Percentiles rank a stretch among this genome's conserved stretches.
Conservation (phyloP, 73 alveolate genomes). For the Tetrahymena elliotti region DNA sequence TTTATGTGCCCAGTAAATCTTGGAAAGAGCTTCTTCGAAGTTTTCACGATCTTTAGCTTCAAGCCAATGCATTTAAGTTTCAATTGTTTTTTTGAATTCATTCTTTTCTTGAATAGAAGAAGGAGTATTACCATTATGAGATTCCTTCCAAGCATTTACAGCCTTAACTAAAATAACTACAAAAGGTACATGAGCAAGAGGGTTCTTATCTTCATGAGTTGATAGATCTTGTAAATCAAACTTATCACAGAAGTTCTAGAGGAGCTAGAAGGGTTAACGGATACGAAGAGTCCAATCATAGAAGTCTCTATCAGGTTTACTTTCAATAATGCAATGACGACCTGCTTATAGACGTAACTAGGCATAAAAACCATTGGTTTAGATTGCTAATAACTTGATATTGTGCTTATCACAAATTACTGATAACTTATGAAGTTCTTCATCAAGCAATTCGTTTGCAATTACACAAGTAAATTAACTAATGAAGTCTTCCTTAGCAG, state of each 20-base stretch:
- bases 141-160: slow-evolving; percentile 53
- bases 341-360: slow-evolving; percentile 68
- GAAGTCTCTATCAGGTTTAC: slow-evolving; percentile 67
- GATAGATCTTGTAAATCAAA: slow-evolving; percentile 28
- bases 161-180: slow-evolving; percentile 73
- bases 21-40: slow-evolving; percentile 77
- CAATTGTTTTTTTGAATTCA: slow-evolving; percentile 38
- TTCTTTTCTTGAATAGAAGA: slow-evolving; percentile 64
- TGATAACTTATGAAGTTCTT: slow-evolving; percentile 5
- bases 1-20: slow-evolving; percentile 55
- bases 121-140: slow-evolving; percentile 58
- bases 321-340: slow-evolving; percentile 70
- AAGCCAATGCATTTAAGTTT: slow-evolving; percentile 53
- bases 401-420: slow-evolving; percentile 45
- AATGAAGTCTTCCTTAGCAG: slow-evolving; percentile 11
- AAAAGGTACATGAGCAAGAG: slow-evolving; percentile 80
- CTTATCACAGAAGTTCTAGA: slow-evolving; percentile 49
- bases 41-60: slow-evolving; percentile 52
- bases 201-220: slow-evolving; percentile 52
- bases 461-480: slow-evolving; percentile 36
- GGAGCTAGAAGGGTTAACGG: slow-evolving; percentile 72
- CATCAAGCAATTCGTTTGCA: slow-evolving; percentile 42
- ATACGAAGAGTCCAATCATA: slow-evolving; percentile 65
- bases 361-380: slow-evolving; percentile 82
- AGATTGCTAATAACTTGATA: slow-evolving; percentile 50